Conservation (phyloP, 202 grass and related monocot species). For the Bolboschoenoplectus hybrid region DNA sequence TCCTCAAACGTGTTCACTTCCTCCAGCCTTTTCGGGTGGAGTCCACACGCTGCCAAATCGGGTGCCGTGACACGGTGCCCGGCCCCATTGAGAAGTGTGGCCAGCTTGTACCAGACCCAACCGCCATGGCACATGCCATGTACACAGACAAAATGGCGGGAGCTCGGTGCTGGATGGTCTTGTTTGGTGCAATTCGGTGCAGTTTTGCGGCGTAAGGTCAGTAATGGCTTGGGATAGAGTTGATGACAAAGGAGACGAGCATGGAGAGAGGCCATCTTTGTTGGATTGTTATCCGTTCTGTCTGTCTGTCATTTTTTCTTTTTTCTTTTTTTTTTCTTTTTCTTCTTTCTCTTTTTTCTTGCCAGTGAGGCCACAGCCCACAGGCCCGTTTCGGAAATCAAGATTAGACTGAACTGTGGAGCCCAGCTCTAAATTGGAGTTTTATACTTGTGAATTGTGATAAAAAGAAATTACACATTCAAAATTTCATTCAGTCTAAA, state of each 20-base stretch:
- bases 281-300: no score
- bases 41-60: slow-evolving; percentile 56
- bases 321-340: no score
- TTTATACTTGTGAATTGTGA: no score
- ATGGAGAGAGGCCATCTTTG: slow-evolving; percentile 6
- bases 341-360: no score
- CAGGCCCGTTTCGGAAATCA: no score
- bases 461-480: no score
- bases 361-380: no score
- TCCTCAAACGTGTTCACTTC: slow-evolving; percentile 58
- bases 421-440: no score
- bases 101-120: slow-evolving; percentile 69
- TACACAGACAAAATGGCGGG: slow-evolving; percentile 57
- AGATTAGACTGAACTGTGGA: no score
- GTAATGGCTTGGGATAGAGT: slow-evolving; percentile 14
- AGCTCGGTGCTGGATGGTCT: not conserved
- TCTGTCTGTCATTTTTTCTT: no score
- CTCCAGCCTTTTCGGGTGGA: slow-evolving; percentile 35
- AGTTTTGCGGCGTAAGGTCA: not conserved
- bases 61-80: slow-evolving; percentile 55
- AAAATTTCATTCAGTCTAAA: no score
- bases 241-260: not conserved
- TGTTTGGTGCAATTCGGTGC: slow-evolving; percentile 19
- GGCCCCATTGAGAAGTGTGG: slow-evolving; percentile 46
- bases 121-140: slow-evolving; percentile 67